Evolutionary conservation across 2,329 filamentous ascomycete species (phyloP).

Genomic region (Claviceps lovelessii): DNA sequence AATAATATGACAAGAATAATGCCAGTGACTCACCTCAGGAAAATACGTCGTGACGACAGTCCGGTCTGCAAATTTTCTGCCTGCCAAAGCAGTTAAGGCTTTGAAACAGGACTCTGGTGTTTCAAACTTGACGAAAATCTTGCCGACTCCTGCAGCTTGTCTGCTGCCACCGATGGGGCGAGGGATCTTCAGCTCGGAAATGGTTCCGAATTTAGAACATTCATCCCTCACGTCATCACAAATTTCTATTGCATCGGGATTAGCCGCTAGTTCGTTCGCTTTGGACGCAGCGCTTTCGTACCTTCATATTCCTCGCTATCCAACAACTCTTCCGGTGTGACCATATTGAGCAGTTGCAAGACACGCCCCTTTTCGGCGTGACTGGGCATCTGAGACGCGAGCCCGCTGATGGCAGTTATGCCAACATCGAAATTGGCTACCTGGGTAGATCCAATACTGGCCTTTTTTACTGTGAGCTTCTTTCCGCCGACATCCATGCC

Average conservation of each 20-base stretch:
- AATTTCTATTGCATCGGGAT: slow-evolving; percentile 53
- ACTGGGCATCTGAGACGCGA: slow-evolving; percentile 73
- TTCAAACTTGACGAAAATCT: slow-evolving; percentile 95
- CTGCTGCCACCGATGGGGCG: slow-evolving; percentile 70
- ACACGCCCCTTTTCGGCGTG: slow-evolving; percentile 72
- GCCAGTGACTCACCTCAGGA: slow-evolving; percentile 52
- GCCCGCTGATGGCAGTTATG: slow-evolving; percentile 94
- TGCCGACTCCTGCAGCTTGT: slow-evolving; percentile 80
- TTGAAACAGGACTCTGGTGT: slow-evolving; percentile 62
- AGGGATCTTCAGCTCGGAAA: slow-evolving; percentile 85
- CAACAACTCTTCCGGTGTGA: slow-evolving; percentile 86
- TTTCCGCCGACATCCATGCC: slow-evolving; percentile 86
- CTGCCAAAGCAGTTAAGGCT: slow-evolving; percentile 78
- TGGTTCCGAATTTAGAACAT: slow-evolving; percentile 75
- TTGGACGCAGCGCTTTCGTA: slow-evolving; percentile 23
- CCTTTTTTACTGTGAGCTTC: slow-evolving; percentile 70
- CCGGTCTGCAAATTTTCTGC: slow-evolving; percentile 87
- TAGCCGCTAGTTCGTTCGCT: not conserved
- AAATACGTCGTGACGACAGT: slow-evolving; percentile 97
- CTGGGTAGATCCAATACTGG: slow-evolving; percentile 88
- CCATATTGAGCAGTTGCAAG: slow-evolving; percentile 93
- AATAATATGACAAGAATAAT: not conserved
- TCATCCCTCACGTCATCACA: slow-evolving; percentile 88
- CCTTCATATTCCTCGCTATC: slow-evolving; percentile 93
- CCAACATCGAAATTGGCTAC: slow-evolving; percentile 85